Evolutionary conservation across 306 rosid genomes (phyloP), one percentile per base, ranked within the genome.

Genomic region (Mimosa pudica): DNA sequence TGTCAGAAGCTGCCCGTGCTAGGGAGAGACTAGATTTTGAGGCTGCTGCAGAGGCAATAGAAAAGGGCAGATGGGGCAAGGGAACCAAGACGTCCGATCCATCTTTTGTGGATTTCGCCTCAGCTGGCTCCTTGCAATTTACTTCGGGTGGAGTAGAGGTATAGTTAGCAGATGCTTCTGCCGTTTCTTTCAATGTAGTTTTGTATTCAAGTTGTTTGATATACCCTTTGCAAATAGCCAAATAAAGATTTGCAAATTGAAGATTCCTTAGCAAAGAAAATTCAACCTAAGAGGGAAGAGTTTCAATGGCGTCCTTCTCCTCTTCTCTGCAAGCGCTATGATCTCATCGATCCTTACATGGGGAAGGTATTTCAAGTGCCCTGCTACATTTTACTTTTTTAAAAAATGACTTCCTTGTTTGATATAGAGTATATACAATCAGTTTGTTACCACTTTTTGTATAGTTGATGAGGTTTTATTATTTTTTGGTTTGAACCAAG

Each of bases 1-100:
- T 95, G 98, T 88, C 99, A 70, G 99, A 95, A 84, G 94, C 87
- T 74, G 92, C 92, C 60, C 98, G 99, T 82, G 99, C 99, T 74
- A 91, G 89, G 72, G 99, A 95, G 87, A 89, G 97, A 62, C 80
- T 95, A 67, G 96, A 92, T 88, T 95, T 95, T 86, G 99, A 95
- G 89, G 96, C 96, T 74, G 96, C 97, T 41, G 97, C 99, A 35
- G 97, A 90, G 77, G 92, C 97, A 77, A 85, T 95, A 48, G 80
- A 90, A 89, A 95, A 95, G 78, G 93, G 89, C 16, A 87, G 86
- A 44, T 78, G 71, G 82, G 78, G 87, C 75, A 91, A 82, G 71
- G 96, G 85, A 83, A 75, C 79, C 88, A 91, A 90, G 86, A 71
- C 68, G 77, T 83, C 86, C 36, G 38, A 80, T 42, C 85, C 87